Evolutionary conservation across 306 rosid species (phyloP), one percentile per base, ranked within the genome.

Genomic region (Pyrus bretschneideri): DNA sequence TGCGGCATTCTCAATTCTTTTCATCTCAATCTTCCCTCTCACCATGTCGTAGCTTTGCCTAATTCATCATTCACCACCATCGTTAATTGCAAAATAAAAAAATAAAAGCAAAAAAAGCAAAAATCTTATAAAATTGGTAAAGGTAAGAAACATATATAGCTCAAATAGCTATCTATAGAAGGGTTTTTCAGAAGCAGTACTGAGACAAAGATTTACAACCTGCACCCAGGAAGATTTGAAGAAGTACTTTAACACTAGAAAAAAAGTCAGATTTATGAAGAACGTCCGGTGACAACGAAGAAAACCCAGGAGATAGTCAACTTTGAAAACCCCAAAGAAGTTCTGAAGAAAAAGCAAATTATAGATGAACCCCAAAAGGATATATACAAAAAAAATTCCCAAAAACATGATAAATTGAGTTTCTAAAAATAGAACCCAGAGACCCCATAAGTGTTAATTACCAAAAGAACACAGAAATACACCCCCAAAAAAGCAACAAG

Each of bases 21-120:
- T 87, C 88, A 90, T 80, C 80, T 88, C 69, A 71, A 88, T 66
- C 83, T 88, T 91, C 69, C 93, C 90, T 80, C 90, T 91, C 87
- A 78, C 93, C 92, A 91, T 91, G 22, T 74, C 72, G 79, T 80
- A 19, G 21, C 55, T 51, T 51, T 51, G 30, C 63, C 67, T 27
- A 14, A 30, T 27, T 62, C 67, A 25, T 62, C 67, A 6, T 27
- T 33, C 38, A 14, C 18, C 38, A 27, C 17, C 38, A 62, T 58
- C 22, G 4, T 62, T 25, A 62, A 62, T 62, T 22, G 17, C n/a
- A 1, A 35, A 35, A 35, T 0, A 6, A 1, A 35, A 0, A 6
- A 35, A 35, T 1, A 5, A 7, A 6, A 35, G 6, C 1, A 35
- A 61, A 27, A n/a, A 0, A 59, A 59, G 9, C 40, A 59, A 10